Conservation (phyloP, 2,329 filamentous ascomycete genomes). For the Torrubiellomyces zombiae region DNA sequence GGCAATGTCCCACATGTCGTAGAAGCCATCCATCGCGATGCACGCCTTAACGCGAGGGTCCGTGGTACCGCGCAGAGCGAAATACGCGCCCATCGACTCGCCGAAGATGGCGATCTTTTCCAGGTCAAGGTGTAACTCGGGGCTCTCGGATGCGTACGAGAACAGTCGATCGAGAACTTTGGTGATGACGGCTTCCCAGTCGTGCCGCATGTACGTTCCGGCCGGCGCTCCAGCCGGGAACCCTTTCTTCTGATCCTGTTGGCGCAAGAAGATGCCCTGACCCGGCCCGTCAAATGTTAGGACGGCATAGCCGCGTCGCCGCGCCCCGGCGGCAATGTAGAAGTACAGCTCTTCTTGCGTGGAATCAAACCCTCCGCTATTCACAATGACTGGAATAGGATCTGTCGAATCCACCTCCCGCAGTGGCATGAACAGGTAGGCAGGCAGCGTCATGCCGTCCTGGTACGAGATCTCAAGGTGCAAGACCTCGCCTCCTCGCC, state of each 20-base stretch:
- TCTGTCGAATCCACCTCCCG: too few species aligned
- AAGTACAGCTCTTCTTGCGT: conserved; percentile 24
- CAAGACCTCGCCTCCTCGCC: conserved; percentile 12
- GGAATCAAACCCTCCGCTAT: conserved; percentile 18
- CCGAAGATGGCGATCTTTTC: background rate
- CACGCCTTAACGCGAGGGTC: background rate
- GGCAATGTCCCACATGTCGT: background rate
- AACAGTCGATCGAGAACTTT: background rate
- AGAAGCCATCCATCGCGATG: background rate
- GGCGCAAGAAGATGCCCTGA: background rate
- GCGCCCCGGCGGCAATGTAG: conserved; percentile 10
- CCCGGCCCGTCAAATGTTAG: conserved; percentile 1
- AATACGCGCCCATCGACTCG: background rate
- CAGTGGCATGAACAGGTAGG: conserved; percentile 20
- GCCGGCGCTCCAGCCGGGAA: too few species aligned
- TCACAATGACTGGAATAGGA: conserved; percentile 16
- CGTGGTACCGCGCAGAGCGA: background rate
- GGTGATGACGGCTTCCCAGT: conserved; percentile 1
- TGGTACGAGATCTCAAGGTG: conserved; percentile 22
- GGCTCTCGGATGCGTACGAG: background rate
- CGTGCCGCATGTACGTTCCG: background rate
- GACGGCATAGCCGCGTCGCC: conserved; percentile 1
- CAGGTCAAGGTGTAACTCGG: background rate
- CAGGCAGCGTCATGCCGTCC: conserved; percentile 15
- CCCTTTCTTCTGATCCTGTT: background rate